phyloP scores from a whole-genome alignment of 192 early-diverging fungal species.

The Linnemannia exigua region DNA sequence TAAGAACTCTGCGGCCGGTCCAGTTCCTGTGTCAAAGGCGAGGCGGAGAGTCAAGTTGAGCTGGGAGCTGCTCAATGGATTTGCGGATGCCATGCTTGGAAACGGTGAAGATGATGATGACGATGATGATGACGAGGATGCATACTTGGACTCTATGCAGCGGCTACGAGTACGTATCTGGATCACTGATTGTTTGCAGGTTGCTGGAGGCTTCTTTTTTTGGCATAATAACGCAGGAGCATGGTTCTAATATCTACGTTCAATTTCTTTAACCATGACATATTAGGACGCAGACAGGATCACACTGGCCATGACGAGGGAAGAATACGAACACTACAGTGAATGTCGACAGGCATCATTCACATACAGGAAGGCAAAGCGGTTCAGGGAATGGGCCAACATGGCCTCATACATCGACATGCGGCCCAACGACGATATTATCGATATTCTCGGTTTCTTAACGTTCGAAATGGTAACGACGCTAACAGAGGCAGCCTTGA shows the following conservation, averaged over 20 bases:
- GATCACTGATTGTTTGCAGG: neutral
- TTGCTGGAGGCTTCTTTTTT: neutral
- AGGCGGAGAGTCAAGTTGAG: constrained; percentile 82
- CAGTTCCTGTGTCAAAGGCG: constrained; percentile 62
- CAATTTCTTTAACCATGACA: neutral
- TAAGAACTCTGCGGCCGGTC: constrained; percentile 27
- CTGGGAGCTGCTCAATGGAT: constrained; percentile 93
- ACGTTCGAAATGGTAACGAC: constrained; percentile 95
- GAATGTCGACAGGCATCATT: constrained; percentile 99
- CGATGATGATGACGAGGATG: constrained; percentile 91
- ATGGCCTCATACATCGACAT: constrained; percentile 91
- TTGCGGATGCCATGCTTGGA: constrained; percentile 81
- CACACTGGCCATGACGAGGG: constrained; percentile 94
- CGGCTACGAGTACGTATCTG: constrained; percentile 70
- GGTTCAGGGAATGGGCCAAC: constrained; percentile 96
- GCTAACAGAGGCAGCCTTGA: constrained; percentile 89
- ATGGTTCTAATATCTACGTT: neutral
- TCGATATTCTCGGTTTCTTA: constrained; percentile 97
- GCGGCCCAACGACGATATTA: constrained; percentile 93
- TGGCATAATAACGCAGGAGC: neutral
- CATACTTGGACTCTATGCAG: constrained; percentile 90
- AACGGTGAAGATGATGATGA: constrained; percentile 85
- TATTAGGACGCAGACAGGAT: constrained; percentile 88
- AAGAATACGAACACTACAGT: constrained; percentile 99
- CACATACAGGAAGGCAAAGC: constrained; percentile 93